These are phyloP conservation scores for Hericium rajendrae DNA, from an alignment of 768 basidiomycete genomes.

Conservation along the genomic window DNA sequence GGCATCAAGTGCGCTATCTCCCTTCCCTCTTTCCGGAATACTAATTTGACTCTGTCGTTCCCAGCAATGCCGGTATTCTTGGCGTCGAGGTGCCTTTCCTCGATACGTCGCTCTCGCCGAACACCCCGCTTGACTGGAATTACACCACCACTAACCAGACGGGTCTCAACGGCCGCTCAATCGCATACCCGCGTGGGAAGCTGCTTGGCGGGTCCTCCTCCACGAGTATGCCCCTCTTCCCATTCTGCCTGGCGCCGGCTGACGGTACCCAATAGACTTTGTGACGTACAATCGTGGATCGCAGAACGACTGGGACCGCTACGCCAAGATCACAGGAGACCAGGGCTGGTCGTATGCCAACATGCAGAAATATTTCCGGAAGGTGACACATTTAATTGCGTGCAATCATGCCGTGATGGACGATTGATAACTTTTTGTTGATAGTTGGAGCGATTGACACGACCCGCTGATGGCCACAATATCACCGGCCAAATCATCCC, in stretches of 20 bases:
- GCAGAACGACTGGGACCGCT: conserved; percentile 17
- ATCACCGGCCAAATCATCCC: conserved; percentile 29
- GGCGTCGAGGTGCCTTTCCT: neutral
- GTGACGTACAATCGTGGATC: conserved; percentile 21
- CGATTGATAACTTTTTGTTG: neutral
- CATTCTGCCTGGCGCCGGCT: neutral
- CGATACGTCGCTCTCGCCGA: neutral
- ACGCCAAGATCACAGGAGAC: conserved; percentile 19
- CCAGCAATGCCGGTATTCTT: neutral
- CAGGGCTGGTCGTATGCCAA: conserved; percentile 14
- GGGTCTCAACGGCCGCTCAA: conserved; percentile 1
- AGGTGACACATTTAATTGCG: neutral
- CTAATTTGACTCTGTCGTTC: neutral
- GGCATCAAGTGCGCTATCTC: neutral
- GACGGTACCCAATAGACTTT: conserved; percentile 10
- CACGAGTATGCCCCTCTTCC: neutral
- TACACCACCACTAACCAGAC: conserved; percentile 1
- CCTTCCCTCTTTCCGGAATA: no score
- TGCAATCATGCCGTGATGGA: neutral
- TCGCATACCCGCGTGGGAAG: neutral
- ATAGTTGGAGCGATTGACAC: conserved; percentile 29
- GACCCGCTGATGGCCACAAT: conserved; percentile 30
- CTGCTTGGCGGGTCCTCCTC: conserved; percentile 1
- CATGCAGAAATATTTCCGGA: conserved; percentile 1
- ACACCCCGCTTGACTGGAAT: conserved; percentile 1